Percentiles rank a stretch among this genome's conserved stretches.
These are phyloP conservation scores for Bruguiera hainesii DNA, from an alignment of 441 rosid genomes.

Conservation along the genomic window DNA sequence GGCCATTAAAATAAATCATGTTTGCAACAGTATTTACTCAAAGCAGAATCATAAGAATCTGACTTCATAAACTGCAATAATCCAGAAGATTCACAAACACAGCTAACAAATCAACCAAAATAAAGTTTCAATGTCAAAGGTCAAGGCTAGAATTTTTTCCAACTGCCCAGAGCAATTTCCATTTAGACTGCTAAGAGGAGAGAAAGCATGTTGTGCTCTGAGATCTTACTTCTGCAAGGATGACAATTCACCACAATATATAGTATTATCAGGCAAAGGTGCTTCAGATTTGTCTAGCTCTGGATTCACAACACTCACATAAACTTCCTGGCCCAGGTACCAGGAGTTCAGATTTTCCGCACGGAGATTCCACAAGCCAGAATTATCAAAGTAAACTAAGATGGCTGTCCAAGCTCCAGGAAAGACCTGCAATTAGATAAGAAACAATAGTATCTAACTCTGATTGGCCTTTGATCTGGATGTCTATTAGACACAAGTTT, in stretches of 20 bases:
- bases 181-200: neutral
- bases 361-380: slow-evolving; percentile 83
- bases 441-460: neutral
- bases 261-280: slow-evolving; percentile 54
- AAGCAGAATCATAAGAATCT: too few species aligned
- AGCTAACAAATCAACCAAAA: neutral
- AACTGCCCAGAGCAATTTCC: too few species aligned
- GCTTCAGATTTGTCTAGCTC: slow-evolving; percentile 57
- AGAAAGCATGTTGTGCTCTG: slow-evolving; percentile 11
- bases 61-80: neutral
- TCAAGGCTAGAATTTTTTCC: neutral
- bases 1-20: too few species aligned
- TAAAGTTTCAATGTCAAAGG: neutral
- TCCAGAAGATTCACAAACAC: neutral
- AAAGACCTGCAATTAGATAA: slow-evolving; percentile 52
- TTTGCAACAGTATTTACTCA: too few species aligned
- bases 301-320: slow-evolving; percentile 61
- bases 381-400: slow-evolving; percentile 73
- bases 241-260: slow-evolving; percentile 72
- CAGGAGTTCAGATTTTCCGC: slow-evolving; percentile 71
- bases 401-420: slow-evolving; percentile 94
- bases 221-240: slow-evolving; percentile 68
- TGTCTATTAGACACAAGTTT: too few species aligned
- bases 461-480: too few species aligned
- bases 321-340: slow-evolving; percentile 82